Conservation (phyloP, 1,284 basidiomycete genomes). For the Cryptococcus jaspeensis region DNA sequence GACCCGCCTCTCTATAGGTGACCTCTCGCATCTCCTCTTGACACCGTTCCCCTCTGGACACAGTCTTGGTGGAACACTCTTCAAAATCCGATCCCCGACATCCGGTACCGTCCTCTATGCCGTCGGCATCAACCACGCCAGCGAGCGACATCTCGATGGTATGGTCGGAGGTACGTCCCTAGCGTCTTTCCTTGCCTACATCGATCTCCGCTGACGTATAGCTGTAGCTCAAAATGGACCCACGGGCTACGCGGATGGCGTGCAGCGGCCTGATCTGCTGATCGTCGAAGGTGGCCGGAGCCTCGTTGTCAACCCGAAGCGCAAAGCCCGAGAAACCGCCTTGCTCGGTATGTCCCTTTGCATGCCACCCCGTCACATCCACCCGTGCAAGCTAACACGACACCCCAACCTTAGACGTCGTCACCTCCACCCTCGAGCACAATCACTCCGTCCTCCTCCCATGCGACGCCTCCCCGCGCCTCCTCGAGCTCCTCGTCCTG, state of each 20-base stretch:
- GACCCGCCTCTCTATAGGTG: conserved; percentile 24
- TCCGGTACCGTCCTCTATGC: conserved; percentile 95
- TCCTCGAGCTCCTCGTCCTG: conserved; percentile 89
- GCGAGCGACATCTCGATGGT: conserved; percentile 92
- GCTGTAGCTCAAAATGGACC: conserved; percentile 54
- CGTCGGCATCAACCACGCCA: conserved; percentile 94
- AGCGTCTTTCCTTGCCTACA: conserved; percentile 54
- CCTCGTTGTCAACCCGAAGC: conserved; percentile 74
- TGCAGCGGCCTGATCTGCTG: conserved; percentile 84
- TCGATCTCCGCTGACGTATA: neutral
- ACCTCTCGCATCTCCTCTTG: conserved; percentile 66
- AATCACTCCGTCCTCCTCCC: conserved; percentile 87
- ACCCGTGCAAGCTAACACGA: neutral
- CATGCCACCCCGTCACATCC: neutral
- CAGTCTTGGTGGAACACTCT: conserved; percentile 93
- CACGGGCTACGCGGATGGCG: conserved; percentile 60
- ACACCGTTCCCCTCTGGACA: conserved; percentile 96
- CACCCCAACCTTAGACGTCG: conserved; percentile 61
- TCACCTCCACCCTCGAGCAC: conserved; percentile 72
- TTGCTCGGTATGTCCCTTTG: conserved; percentile 65
- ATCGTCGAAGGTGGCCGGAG: conserved; percentile 90
- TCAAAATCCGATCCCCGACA: conserved; percentile 96
- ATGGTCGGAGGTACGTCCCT: conserved; percentile 61
- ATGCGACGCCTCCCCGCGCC: conserved; percentile 87
- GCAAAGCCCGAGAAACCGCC: conserved; percentile 86